phyloP scores from a whole-genome alignment of 495 filamentous ascomycete genomes.

The Podospora conica region DNA sequence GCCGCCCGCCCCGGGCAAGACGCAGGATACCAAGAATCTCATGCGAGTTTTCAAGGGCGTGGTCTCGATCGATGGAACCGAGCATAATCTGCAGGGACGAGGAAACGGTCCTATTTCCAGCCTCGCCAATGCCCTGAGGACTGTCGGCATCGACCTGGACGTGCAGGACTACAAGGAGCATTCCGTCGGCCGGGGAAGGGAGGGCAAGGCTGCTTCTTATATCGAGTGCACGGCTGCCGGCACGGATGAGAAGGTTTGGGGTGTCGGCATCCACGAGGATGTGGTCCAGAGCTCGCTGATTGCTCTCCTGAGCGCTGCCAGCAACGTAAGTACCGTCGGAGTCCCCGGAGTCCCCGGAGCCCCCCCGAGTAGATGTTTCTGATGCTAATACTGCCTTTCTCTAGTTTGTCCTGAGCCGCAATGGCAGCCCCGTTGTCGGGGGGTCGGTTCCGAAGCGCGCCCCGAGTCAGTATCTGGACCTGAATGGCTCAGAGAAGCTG shows the following conservation, averaged over 20 bases:
- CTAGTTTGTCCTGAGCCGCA: conserved; percentile 54
- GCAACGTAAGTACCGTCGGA: conserved; percentile 59
- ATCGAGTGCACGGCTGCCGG: conserved; percentile 82
- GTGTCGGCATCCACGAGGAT: conserved; percentile 92
- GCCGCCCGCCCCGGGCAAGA: conserved; percentile 61
- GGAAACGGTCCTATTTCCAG: conserved; percentile 90
- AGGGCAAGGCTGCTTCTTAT: conserved; percentile 87
- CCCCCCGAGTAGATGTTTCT: neutral
- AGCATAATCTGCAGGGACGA: conserved; percentile 70
- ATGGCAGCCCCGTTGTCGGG: conserved; percentile 48
- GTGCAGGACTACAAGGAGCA: conserved; percentile 96
- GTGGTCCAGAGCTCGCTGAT: conserved; percentile 88
- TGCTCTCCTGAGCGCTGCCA: conserved; percentile 81
- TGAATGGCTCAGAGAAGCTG: conserved; percentile 20
- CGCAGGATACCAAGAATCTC: conserved; percentile 67
- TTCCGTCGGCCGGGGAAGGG: conserved; percentile 70
- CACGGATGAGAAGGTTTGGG: conserved; percentile 74
- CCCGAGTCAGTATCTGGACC: conserved; percentile 33
- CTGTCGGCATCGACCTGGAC: conserved; percentile 83
- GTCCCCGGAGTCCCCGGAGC: neutral
- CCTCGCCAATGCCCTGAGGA: conserved; percentile 72
- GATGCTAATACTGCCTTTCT: conserved; percentile 5
- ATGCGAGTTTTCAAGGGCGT: conserved; percentile 84
- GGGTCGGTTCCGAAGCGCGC: conserved; percentile 32
- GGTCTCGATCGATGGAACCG: conserved; percentile 71